Percentiles rank a stretch among this genome's conserved stretches.
These are phyloP conservation scores for Silene conica DNA, from an alignment of 148 eudicot genomes.

Conservation along the genomic window DNA sequence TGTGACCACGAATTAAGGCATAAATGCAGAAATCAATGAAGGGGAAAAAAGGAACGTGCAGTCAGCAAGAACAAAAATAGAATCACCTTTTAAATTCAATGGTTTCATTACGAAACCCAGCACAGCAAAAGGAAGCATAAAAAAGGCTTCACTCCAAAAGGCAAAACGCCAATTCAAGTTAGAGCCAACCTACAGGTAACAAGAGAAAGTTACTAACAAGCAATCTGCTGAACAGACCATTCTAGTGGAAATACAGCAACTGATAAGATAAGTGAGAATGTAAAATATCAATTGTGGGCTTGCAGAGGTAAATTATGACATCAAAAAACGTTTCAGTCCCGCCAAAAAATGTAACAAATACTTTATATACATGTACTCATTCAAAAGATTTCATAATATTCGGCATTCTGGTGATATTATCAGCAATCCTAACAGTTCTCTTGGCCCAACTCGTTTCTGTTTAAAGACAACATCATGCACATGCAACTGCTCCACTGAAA, in stretches of 20 bases:
- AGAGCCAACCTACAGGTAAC: constrained; percentile 49
- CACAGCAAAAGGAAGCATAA: constrained; percentile 84
- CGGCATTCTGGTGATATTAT: background rate
- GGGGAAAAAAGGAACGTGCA: background rate
- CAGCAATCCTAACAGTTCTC: background rate
- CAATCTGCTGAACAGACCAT: background rate
- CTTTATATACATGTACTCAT: background rate
- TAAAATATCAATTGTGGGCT: background rate
- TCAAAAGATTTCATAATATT: background rate
- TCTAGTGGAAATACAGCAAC: background rate
- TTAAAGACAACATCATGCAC: background rate
- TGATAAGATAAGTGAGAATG: constrained; percentile 1
- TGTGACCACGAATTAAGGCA: background rate
- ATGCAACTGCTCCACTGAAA: background rate
- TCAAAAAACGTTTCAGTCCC: background rate
- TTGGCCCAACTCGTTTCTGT: background rate
- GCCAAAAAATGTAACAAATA: background rate
- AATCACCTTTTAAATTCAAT: constrained; percentile 68
- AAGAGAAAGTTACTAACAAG: constrained; percentile 7
- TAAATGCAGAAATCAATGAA: constrained; percentile 7
- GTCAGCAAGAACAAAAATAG: constrained; percentile 6
- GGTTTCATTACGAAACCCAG: constrained; percentile 87
- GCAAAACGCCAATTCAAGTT: constrained; percentile 68
- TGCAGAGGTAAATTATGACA: background rate
- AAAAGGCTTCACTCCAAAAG: constrained; percentile 60